phyloP scores from a whole-genome alignment of 2,329 filamentous ascomycete genomes.

The Aspergillus persii region DNA sequence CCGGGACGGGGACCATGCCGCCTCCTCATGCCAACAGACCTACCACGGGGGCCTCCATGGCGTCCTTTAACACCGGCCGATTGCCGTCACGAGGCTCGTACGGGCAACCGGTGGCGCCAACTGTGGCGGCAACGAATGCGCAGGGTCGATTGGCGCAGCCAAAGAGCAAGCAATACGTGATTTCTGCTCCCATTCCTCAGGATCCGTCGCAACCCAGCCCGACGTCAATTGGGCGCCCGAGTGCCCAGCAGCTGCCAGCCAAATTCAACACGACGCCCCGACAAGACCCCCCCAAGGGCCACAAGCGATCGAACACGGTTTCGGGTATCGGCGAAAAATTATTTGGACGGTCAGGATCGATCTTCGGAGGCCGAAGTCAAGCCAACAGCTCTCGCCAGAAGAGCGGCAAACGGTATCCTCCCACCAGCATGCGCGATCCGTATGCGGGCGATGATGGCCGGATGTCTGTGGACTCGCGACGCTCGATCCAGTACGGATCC shows the following conservation, averaged over 20 bases:
- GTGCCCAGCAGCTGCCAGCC: conserved; percentile 55
- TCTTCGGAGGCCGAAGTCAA: conserved; percentile 63
- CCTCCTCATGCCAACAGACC: conserved; percentile 58
- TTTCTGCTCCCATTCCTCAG: conserved; percentile 65
- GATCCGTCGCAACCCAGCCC: conserved; percentile 50
- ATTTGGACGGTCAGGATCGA: conserved; percentile 77
- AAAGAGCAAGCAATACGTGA: conserved; percentile 66
- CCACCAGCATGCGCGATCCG: conserved; percentile 81
- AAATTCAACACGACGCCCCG: conserved; percentile 58
- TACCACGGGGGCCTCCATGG: conserved; percentile 77
- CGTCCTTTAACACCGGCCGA: conserved; percentile 57
- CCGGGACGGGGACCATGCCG: conserved; percentile 41
- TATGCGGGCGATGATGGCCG: conserved; percentile 61
- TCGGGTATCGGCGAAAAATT: conserved; percentile 80
- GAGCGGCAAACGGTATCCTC: conserved; percentile 71
- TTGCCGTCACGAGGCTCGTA: conserved; percentile 79
- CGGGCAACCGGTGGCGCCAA: conserved; percentile 81
- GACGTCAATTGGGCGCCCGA: conserved; percentile 60
- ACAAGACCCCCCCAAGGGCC: conserved; percentile 48
- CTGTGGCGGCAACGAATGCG: conserved; percentile 82
- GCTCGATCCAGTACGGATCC: conserved; percentile 68
- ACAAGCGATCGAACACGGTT: conserved; percentile 72
- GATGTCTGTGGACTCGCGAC: conserved; percentile 70
- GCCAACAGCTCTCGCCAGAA: conserved; percentile 43
- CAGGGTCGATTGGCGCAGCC: conserved; percentile 89